These are phyloP conservation scores for Termitomyces heimii DNA, from an alignment of 768 basidiomycete genomes.

Conservation along the genomic window DNA sequence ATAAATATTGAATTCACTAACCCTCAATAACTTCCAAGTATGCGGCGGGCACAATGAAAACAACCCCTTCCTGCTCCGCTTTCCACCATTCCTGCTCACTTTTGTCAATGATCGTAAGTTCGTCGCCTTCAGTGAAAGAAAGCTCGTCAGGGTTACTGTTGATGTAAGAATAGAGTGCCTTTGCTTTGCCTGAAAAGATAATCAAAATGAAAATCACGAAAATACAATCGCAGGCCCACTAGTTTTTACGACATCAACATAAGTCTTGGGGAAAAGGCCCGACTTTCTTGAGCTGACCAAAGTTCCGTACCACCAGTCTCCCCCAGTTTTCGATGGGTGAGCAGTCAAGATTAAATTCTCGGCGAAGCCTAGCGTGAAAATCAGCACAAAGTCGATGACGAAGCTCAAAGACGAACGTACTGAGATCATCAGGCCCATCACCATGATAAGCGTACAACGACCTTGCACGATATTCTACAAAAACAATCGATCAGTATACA, in stretches of 20 bases:
- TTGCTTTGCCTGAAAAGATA: slow-evolving; percentile 50
- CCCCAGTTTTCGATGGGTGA: slow-evolving; percentile 78
- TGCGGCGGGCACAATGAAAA: slow-evolving; percentile 88
- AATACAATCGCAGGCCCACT: slow-evolving; percentile 38
- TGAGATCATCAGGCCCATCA: slow-evolving; percentile 83
- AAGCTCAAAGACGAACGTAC: slow-evolving; percentile 37
- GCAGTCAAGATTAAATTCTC: slow-evolving; percentile 75
- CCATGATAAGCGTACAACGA: slow-evolving; percentile 83
- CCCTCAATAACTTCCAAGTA: slow-evolving; percentile 86
- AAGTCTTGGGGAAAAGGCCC: slow-evolving; percentile 90
- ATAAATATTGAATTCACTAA: slow-evolving; percentile 64
- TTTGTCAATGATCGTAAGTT: slow-evolving; percentile 72
- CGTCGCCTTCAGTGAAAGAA: slow-evolving; percentile 79
- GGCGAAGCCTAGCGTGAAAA: slow-evolving; percentile 51
- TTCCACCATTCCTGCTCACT: slow-evolving; percentile 95
- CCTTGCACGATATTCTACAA: slow-evolving; percentile 65
- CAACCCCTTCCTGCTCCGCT: slow-evolving; percentile 77
- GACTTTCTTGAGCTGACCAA: slow-evolving; percentile 54
- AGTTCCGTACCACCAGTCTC: slow-evolving; percentile 94
- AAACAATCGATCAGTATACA: not conserved
- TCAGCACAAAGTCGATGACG: not conserved
- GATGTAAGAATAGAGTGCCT: slow-evolving; percentile 74
- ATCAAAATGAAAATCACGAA: slow-evolving; percentile 1
- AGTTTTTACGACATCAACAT: slow-evolving; percentile 66
- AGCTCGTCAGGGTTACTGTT: slow-evolving; percentile 74